These are phyloP conservation scores for Phytophthora hibernalis DNA, from an alignment of 352 stramenopile genomes.

Conservation along the genomic window DNA sequence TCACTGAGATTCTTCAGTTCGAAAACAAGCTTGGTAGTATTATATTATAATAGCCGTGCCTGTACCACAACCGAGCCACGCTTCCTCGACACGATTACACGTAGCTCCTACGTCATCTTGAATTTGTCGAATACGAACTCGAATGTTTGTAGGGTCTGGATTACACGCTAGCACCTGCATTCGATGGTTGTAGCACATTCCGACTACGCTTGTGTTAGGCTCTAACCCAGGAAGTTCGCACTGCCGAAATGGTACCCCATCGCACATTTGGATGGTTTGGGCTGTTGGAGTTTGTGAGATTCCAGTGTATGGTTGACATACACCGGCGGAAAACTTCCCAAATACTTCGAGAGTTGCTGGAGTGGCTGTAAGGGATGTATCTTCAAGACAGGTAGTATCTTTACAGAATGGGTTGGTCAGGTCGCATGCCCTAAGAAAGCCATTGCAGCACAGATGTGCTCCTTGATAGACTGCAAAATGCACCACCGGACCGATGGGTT, in stretches of 20 bases:
- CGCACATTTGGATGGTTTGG: slow-evolving; percentile 37
- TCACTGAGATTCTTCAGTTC: too few relatives aligned
- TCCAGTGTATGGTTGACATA: slow-evolving; percentile 26
- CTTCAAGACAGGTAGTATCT: slow-evolving; percentile 20
- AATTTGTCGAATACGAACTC: slow-evolving; percentile 37
- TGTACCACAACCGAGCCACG: slow-evolving; percentile 34
- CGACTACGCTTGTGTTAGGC: slow-evolving; percentile 8
- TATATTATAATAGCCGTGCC: background rate
- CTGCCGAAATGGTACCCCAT: slow-evolving; percentile 32
- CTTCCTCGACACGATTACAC: slow-evolving; percentile 33
- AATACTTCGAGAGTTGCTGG: slow-evolving; percentile 18
- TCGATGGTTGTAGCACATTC: slow-evolving; percentile 47
- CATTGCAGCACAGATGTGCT: slow-evolving; percentile 43
- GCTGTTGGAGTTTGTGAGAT: slow-evolving; percentile 29
- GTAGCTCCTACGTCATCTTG: slow-evolving; percentile 18
- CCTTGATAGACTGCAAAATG: slow-evolving; percentile 31
- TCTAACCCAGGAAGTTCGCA: slow-evolving; percentile 25
- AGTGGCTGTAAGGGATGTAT: slow-evolving; percentile 4
- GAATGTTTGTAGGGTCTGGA: slow-evolving; percentile 33
- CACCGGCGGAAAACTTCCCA: background rate
- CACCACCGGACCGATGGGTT: slow-evolving; percentile 2
- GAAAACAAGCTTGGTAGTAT: too few relatives aligned
- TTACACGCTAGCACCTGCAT: slow-evolving; percentile 49
- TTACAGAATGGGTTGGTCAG: slow-evolving; percentile 35
- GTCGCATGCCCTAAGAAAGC: slow-evolving; percentile 38